Base-by-base conservation (phyloP, 202 grass and related monocot species). In the Zizania palustris region DNA sequence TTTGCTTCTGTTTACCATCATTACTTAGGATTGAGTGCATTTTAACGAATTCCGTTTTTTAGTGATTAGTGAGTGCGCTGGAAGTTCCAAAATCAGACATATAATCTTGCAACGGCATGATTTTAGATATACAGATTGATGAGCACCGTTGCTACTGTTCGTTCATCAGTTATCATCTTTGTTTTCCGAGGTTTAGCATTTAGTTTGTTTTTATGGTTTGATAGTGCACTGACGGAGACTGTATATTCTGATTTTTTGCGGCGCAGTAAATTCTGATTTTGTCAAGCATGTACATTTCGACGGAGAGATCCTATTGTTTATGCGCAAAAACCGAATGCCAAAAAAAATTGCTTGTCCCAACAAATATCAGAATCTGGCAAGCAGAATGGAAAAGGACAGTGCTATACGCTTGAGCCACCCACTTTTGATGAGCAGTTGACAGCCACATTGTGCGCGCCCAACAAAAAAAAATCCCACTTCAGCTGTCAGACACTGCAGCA, bases 311-410 rank as follows among this genome's bases (percentile, higher is more conserved):
- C 28, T 28, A 28, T 28, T 28, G 28, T 28, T 28, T 55, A 6
- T 20, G n/a, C 7, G 3, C n/a, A 55, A 19, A 55, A 55, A 20
- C 16, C 8, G 51, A 55, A 20, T 20, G 7, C 6, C n/a, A 55
- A 55, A 55, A 55, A 55, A 3, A 20, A 55, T 19, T 20, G 51
- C 6, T 18, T 42, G 45, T 36, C 11, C 42, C 74, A 57, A 76
- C 62, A 83, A 69, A 74, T 35, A 84, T 80, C 64, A 71, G 48
- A 45, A 50, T 14, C 13, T 76, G 58, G 11, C 48, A 65, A 21
- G 58, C 59, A 39, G 64, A 34, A 65, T 5, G 36, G 81, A 84
- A 88, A 80, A 75, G 21, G 86, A 84, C 71, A 71, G 76, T 18
- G 42, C 48, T 57, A 18, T 71, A 45, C 60, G 7, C 71, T 75